A percentile compares a stretch with the other conserved stretches of the same genome.
Conservation (phyloP, 2,329 filamentous ascomycete species). For the Didymella segeticola region DNA sequence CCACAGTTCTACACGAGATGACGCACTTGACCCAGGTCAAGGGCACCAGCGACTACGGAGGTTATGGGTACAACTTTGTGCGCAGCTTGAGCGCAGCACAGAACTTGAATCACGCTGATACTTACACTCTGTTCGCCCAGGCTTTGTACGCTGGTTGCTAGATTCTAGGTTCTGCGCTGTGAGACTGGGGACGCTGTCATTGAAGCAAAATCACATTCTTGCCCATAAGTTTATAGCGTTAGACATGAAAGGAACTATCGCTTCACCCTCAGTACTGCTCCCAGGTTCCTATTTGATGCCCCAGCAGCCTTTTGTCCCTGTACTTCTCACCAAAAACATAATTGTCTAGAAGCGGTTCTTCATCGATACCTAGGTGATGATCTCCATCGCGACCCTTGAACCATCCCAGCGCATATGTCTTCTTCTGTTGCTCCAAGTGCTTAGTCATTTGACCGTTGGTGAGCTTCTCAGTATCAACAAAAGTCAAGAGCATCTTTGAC, state of each 20-base stretch:
- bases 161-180: neutral
- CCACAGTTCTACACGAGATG: conserved; percentile 68
- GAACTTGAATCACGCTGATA: conserved; percentile 69
- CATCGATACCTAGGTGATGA: conserved; percentile 77
- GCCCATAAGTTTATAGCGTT: neutral
- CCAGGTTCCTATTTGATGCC: conserved; percentile 38
- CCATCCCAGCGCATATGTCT: conserved; percentile 79
- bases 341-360: conserved; percentile 71
- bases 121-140: conserved; percentile 52
- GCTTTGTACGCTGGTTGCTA: conserved; percentile 12
- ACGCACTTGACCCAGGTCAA: conserved; percentile 65
- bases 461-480: conserved; percentile 72
- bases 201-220: neutral
- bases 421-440: conserved; percentile 65
- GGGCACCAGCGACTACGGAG: conserved; percentile 63
- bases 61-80: conserved; percentile 61
- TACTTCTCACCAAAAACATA: conserved; percentile 68
- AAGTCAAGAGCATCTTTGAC: conserved; percentile 77
- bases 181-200: neutral
- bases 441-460: conserved; percentile 67
- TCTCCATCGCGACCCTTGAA: conserved; percentile 75
- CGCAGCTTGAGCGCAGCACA: conserved; percentile 54
- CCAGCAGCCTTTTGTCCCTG: conserved; percentile 40
- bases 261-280: conserved; percentile 25
- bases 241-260: neutral